Evolutionary conservation across 805 yeast genomes (phyloP).

Genomic region (Barnettozyma populi): DNA sequence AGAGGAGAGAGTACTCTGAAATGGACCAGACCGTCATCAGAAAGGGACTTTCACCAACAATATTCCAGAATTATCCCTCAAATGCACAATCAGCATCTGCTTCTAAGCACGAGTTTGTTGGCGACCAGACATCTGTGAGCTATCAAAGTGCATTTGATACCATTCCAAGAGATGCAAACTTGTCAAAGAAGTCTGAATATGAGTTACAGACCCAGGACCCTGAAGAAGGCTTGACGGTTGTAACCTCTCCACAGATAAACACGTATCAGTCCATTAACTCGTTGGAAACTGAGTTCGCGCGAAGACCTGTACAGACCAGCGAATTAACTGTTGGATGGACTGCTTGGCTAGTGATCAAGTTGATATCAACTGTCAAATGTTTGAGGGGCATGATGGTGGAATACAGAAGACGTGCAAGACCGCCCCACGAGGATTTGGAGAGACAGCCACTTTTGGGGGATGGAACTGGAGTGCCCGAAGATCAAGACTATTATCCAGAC

Average conservation of each 20-base stretch:
- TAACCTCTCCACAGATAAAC: neutral
- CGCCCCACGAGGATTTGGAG: conserved; percentile 9
- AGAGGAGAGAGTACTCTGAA: neutral
- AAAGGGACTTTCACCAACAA: neutral
- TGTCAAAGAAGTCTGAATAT: conserved; percentile 3
- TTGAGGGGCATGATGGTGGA: neutral
- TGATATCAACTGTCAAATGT: neutral
- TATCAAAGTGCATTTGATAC: conserved; percentile 11
- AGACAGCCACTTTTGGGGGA: conserved; percentile 11
- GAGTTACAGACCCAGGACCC: conserved; percentile 5
- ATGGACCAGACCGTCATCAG: neutral
- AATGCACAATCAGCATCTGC: neutral
- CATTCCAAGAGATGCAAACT: conserved; percentile 1
- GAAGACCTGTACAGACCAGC: neutral
- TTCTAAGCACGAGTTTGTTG: neutral
- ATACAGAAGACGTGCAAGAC: neutral
- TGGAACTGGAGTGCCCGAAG: neutral
- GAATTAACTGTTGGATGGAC: neutral
- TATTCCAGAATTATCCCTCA: neutral
- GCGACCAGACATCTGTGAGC: conserved; percentile 4
- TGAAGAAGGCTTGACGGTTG: neutral
- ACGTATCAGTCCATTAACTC: neutral
- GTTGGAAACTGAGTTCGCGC: neutral
- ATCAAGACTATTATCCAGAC: neutral
- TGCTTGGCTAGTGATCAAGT: neutral